phyloP scores from a whole-genome alignment of 768 basidiomycete genomes.

The Hypsizygus marmoreus region DNA sequence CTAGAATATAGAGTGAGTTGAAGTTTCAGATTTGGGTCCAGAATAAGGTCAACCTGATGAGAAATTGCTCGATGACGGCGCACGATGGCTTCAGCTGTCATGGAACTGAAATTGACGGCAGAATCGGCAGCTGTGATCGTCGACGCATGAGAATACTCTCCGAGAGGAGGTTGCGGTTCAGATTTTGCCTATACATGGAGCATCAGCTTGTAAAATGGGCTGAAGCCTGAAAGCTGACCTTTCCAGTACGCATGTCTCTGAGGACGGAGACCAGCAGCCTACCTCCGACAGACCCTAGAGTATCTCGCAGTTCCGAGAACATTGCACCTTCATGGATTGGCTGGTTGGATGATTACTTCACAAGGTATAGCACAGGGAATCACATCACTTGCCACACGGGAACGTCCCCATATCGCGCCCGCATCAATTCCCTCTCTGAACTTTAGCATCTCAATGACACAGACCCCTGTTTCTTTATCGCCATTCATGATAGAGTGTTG shows the following conservation, averaged over 20 bases:
- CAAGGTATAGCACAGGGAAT: neutral
- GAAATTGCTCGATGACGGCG: conserved; percentile 62
- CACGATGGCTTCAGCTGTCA: conserved; percentile 58
- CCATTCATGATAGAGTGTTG: conserved; percentile 78
- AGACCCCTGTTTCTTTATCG: conserved; percentile 74
- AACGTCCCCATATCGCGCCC: conserved; percentile 66
- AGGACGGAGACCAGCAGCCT: conserved; percentile 70
- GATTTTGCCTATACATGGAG: conserved; percentile 43
- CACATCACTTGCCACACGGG: conserved; percentile 50
- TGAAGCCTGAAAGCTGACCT: conserved; percentile 34
- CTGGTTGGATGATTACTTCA: conserved; percentile 34
- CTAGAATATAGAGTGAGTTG: conserved; percentile 17
- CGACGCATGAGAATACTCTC: conserved; percentile 52
- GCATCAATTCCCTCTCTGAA: conserved; percentile 73
- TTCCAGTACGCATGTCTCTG: conserved; percentile 59
- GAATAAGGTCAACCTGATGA: conserved; percentile 73
- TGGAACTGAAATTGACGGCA: conserved; percentile 53
- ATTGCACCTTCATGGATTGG: conserved; percentile 48
- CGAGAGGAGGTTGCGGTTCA: conserved; percentile 44
- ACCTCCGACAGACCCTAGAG: conserved; percentile 66
- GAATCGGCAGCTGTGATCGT: conserved; percentile 57
- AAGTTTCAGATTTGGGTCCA: too few relatives aligned
- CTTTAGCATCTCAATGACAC: conserved; percentile 76
- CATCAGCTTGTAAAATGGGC: neutral
- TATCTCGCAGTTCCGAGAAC: conserved; percentile 58